Percentiles rank a stretch among this genome's conserved stretches.
phyloP scores from a whole-genome alignment of 2,329 filamentous ascomycete species.

The Aotearoamyces nothofagi region DNA sequence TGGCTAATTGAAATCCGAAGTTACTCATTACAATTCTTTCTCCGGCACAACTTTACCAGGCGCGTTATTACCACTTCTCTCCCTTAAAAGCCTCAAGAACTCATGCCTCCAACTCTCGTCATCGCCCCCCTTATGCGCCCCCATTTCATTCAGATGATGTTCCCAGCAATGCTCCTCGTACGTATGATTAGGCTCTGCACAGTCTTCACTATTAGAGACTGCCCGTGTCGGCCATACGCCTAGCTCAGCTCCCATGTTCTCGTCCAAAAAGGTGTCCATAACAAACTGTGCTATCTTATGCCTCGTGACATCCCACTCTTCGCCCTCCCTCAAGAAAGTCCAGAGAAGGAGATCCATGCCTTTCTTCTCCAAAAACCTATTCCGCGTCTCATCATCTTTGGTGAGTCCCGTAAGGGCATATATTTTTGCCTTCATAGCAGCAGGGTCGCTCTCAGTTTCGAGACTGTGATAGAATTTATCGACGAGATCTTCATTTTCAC shows the following conservation, averaged over 20 bases:
- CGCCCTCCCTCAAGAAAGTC: conserved; percentile 31
- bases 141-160: conserved; percentile 26
- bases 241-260: conserved; percentile 41
- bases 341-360: conserved; percentile 40
- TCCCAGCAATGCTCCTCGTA: conserved; percentile 41
- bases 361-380: conserved; percentile 35
- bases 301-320: conserved; percentile 33
- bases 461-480: conserved; percentile 12
- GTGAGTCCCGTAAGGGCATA: conserved; percentile 39
- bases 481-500: conserved; percentile 9
- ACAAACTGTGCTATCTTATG: conserved; percentile 41
- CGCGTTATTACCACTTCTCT: neutral
- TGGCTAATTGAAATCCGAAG: too few species aligned
- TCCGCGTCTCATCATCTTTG: conserved; percentile 33
- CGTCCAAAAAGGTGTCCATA: conserved; percentile 51
- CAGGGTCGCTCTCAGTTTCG: conserved; percentile 12
- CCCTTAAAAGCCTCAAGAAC: conserved; percentile 1
- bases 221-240: conserved; percentile 36
- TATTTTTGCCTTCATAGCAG: conserved; percentile 22
- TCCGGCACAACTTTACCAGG: too few species aligned
- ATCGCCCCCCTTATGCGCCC: conserved; percentile 4
- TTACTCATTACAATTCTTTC: too few species aligned
- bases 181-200: conserved; percentile 18
- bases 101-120: conserved; percentile 2
- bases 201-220: conserved; percentile 22